Base-by-base conservation (phyloP, 192 early-diverging fungal genomes). In the Coemansia sp. region DNA sequence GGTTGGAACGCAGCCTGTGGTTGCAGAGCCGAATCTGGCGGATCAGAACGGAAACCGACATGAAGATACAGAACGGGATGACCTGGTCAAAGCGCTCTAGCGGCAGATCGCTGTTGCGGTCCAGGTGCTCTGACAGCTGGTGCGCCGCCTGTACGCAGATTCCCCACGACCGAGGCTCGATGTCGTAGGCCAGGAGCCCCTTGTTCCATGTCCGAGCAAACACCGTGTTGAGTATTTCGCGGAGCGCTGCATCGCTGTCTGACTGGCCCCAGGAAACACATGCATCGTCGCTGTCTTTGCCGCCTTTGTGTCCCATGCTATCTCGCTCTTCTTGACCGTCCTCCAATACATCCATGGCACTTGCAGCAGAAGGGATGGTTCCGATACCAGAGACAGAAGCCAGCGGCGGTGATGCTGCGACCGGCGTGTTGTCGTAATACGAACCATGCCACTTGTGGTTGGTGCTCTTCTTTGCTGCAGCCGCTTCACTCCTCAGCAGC, bases 31-130 rank as follows among this genome's bases (percentile, higher is more conserved):
- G 74, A 7, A 77, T 68, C 51, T 83, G 75, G 12, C 80, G 70
- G 19, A 83, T 72, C 17, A 83, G 69, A 50, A 83, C 75, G 4
- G 80, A 76, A 1, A 76, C 59, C 5, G 80, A 83, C 75, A 83
- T 83, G 67, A 83, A 83, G 40, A 83, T 83, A 54, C 80, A 83
- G 43, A 83, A 83, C 3, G 80, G 80, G 44, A 83, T 83, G 69
- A 83, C 75, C 55, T 83, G 80, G 66, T 83, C 80, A 16, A 83
- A 83, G 19, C 80, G 71, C 57, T 83, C 75, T 58, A 83, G 49
- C 46, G 80, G 80, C 42, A 83, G 65, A 48, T 83, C 80, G 45
- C 51, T 59, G 58, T 83, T 83, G 25, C 80, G 68, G 46, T 75
- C 68, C 57, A 83, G 25, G 41, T 77, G 75, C 63, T 83, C 80